A percentile compares a stretch with the other conserved stretches of the same genome.
phyloP scores from a whole-genome alignment of 345 rosid species.

The Pseudoturritis turrita region DNA sequence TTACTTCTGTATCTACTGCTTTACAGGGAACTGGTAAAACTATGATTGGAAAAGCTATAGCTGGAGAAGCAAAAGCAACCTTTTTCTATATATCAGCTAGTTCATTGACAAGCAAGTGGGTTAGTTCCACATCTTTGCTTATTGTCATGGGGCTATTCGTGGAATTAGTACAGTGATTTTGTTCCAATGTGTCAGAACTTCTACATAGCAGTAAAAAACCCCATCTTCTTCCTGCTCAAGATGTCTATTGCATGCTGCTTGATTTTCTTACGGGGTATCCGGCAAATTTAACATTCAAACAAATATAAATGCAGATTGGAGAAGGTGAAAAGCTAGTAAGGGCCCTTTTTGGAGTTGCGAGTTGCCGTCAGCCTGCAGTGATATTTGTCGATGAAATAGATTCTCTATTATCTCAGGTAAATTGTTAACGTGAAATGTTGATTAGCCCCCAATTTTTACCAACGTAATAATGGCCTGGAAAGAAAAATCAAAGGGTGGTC shows the following conservation, averaged over 20 bases:
- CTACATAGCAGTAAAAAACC: not conserved
- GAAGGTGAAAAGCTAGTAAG: slow-evolving; percentile 99
- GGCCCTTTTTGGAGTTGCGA: slow-evolving; percentile 97
- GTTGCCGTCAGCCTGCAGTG: slow-evolving; percentile 98
- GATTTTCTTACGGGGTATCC: not conserved
- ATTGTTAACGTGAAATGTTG: not conserved
- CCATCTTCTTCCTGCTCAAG: not conserved
- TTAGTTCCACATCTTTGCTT: slow-evolving; percentile 33
- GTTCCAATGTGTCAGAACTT: not conserved
- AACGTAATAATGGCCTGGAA: not conserved
- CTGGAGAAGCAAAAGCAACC: slow-evolving; percentile 99
- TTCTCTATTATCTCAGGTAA: slow-evolving; percentile 98
- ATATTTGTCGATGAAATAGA: slow-evolving; percentile 98
- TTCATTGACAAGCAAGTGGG: slow-evolving; percentile 99
- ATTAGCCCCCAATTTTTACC: not conserved
- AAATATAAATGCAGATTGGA: slow-evolving; percentile 62
- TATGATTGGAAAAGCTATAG: slow-evolving; percentile 99
- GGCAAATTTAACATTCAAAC: not conserved
- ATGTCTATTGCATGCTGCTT: not conserved
- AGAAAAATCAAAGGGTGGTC: not conserved
- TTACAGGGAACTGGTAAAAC: slow-evolving; percentile 95
- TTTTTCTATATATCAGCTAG: slow-evolving; percentile 98
- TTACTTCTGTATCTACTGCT: slow-evolving; percentile 14
- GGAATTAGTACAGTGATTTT: not conserved
- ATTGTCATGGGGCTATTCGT: not conserved